Evolutionary conservation across 139 green algal species (phyloP), one percentile per base, ranked within the genome.

Genomic region (Coccomyxa sp.): DNA sequence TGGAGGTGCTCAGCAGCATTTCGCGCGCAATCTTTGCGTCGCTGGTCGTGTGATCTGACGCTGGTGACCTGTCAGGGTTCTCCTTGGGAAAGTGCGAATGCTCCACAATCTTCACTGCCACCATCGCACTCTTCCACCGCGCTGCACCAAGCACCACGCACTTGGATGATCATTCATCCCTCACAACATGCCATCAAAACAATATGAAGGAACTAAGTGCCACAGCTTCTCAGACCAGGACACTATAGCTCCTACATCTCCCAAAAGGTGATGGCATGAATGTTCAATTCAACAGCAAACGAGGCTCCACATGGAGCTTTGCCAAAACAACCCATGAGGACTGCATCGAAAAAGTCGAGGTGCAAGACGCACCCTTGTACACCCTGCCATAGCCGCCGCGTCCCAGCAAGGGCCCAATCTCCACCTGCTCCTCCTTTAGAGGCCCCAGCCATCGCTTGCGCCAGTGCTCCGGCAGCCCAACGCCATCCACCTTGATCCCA

Each of bases 1-100:
- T 81, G 38, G 90, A 94, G 80, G 58, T 79, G 16, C 91, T 93
- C 60, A 60, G 86, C n/a, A 81, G 90, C 71, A 89, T 92, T 79
- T 94, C 81, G 32, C 81, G 81, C 7, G 90, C 81, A 87, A 85
- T 0, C 30, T 88, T 71, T 89, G 89, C 66, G 58, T 92, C 32
- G 58, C 87, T 32, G 88, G 83, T 11, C 32, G 25, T n/a, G 23
- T 30, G 25, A 51, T 31, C n/a, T 32, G 63, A 51, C 38, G 18
- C 63, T 71, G 18, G 63, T 71, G 18, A 71, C 63, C 63, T 25
- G 63, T 71, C 21, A 21, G 63, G 21, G 67, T 27, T 12, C 45
- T 51, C 3, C 78, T 76, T 32, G 27, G 60, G 23, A 15, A 13
- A 27, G 82, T 79, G 58, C 16, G 57, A 66, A 71, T 87, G 83